Evolutionary conservation across 805 yeast genomes (phyloP), one percentile per base, ranked within the genome.

Genomic region (Pichia deserticola): DNA sequence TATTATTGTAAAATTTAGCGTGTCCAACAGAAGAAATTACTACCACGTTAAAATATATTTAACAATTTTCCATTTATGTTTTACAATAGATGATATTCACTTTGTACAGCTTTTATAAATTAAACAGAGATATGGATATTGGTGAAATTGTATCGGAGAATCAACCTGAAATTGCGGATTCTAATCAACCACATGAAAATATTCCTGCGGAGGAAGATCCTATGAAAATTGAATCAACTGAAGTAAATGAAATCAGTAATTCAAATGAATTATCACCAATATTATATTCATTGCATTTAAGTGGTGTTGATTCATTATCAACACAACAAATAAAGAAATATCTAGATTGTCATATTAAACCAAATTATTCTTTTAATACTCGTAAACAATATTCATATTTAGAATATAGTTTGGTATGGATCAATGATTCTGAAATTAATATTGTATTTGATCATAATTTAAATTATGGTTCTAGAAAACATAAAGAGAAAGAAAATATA

Each of bases 291-390:
- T 53, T 84, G 20, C 70, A 66, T 49, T 53, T 84, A 5, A 61
- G 68, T 41, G 90, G 90, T 25, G 89, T 84, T 4, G 86, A 83
- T 53, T 78, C 75, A 48, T 67, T 84, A 42, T 74, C 82, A 40
- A 80, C 86, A 7, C 71, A 74, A 44, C 83, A 81, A 49, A 76
- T 84, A 55, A 79, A 79, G 62, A 61, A 72, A 12, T 82, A 71
- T 58, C 63, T 82, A n/a, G 79, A 76, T 49, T 64, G 67, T 48
- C 73, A 74, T 57, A 51, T 73, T 25, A 68, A 63, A 55, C 71
- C 71, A 7, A 63, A 59, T 34, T 57, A 59, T 32, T 55, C 57
- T 7, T 68, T 61, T 46, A 58, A 54, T n/a, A 60, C 53, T 27
- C 53, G 61, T 30, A 66, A 65, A 3, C 47, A 61, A 36, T 67